A percentile compares a stretch with the other conserved stretches of the same genome.
These are phyloP conservation scores for Jatropha curcas DNA, from an alignment of 345 rosid species.

Conservation along the genomic window DNA sequence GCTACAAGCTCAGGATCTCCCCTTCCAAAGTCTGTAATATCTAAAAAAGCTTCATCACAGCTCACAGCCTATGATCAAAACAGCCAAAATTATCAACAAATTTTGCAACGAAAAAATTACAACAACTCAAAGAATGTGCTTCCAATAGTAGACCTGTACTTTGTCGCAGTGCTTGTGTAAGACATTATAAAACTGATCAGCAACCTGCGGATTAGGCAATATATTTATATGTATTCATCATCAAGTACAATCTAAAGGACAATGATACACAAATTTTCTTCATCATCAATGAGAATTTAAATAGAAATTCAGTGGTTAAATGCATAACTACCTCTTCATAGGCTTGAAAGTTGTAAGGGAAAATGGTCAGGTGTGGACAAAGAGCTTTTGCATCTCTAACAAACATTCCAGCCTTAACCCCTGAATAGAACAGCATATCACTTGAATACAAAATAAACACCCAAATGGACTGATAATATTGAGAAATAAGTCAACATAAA, in stretches of 20 bases:
- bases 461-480: constrained; percentile 15
- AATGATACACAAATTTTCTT: background rate
- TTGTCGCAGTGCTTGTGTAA: constrained; percentile 78
- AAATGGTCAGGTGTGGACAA: constrained; percentile 79
- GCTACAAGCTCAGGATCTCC: constrained; percentile 66
- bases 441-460: constrained; percentile 18
- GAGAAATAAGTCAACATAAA: constrained; percentile 25
- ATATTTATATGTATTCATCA: background rate
- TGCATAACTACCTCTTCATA: constrained; percentile 65
- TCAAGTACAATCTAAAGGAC: background rate
- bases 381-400: constrained; percentile 87
- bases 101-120: constrained; percentile 1
- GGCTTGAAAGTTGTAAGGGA: constrained; percentile 89
- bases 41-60: constrained; percentile 97
- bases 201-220: constrained; percentile 60
- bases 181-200: constrained; percentile 84
- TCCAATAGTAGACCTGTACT: constrained; percentile 65
- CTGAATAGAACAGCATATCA: constrained; percentile 34
- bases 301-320: constrained; percentile 14
- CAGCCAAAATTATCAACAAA: constrained; percentile 14
- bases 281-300: background rate
- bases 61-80: constrained; percentile 70
- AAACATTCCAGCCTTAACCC: constrained; percentile 90
- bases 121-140: constrained; percentile 5
- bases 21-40: constrained; percentile 50